Evolutionary conservation across 1,284 basidiomycete species (phyloP), one percentile per base, ranked within the genome.

Genomic region (Caloboletus firmus): DNA sequence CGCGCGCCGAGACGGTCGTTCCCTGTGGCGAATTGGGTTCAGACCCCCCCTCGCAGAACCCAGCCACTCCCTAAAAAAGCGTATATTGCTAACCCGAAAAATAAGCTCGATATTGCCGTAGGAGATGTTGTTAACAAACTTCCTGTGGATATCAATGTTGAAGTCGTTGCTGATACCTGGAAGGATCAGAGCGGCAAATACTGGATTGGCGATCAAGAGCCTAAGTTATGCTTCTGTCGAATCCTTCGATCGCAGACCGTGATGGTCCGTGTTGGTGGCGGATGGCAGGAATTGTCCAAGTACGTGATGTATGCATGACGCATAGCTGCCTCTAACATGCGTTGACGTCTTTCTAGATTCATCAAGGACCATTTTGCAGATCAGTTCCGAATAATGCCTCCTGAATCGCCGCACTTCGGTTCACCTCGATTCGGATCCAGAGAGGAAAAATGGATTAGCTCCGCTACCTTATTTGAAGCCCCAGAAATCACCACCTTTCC

Each of bases 221-320:
- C 93, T 2, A 93, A 87, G 67, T 76, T 95, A 18, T 93, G 91
- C 70, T 96, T 95, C 69, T 95, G 93, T 70, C 83, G 94, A 20
- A 95, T 96, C 52, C 73, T 96, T 34, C 84, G 92, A n/a, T 93
- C 90, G 4, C 88, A 92, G 61, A 95, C 90, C 0, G 94, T 96
- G 57, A 96, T 97, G 94, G 93, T 97, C 39, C 84, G 93, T 56
- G 91, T 95, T 17, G 93, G 94, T 30, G 94, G 94, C 43, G 94
- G 94, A n/a, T 96, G 94, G 94, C 77, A 84, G 51, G 93, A 95
- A 70, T 73, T 96, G 54, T 92, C 91, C 12, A 93, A 85, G 92
- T 93, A 69, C 55, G 85, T 77, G 37, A 37, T 26, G 17, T 18
- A 45, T 37, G 47, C 22, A 10, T 40, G 41, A 32, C 40, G 35